Evolutionary conservation across 352 stramenopile species (phyloP), one percentile per base, ranked within the genome.

Genomic region (Globisporangium lucens): DNA sequence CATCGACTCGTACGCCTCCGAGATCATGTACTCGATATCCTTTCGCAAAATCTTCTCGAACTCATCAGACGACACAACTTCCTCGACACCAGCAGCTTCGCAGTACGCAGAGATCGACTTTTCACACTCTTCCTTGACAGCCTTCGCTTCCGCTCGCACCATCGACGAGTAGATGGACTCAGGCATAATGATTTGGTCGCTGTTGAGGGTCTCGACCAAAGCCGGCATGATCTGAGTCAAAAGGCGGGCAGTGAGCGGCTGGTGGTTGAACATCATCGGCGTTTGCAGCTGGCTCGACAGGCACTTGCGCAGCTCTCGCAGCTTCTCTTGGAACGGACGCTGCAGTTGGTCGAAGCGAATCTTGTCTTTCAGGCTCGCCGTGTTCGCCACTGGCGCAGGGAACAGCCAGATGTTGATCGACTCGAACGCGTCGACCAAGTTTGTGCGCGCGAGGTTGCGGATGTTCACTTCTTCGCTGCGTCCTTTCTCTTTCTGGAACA

Each of bases 151-250:
- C 0, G 86, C 85, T 56, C 87, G 85, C 35, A 93, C 86, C 75
- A 96, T 91, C 1, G 86, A 94, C 56, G 88, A 88, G 65, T 94
- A 96, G 69, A 96, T 96, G 4, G 88, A 94, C 70, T 94, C 88
- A 0, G 88, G 88, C 88, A 96, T 93, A 63, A 96, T 96, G 9
- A 96, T 78, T 68, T 90, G 74, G 65, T 96, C 87, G 29, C 87
- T 91, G 68, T 96, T 94, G n/a, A 96, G 63, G 7, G 83, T 91
- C 58, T 94, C 83, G 3, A 91, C 81, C 15, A 93, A 57, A 22
- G 75, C 75, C 33, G 85, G 88, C 78, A 96, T 91, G 71, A 96
- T 83, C 71, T 91, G 75, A 5, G 80, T 79, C 35, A 96, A 71
- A 56, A 91, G 77, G 27, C 80, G 83, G 0, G 83, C 88, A 2